Conservation (phyloP, 1,284 basidiomycete genomes). For the Austropuccinia psidii region DNA sequence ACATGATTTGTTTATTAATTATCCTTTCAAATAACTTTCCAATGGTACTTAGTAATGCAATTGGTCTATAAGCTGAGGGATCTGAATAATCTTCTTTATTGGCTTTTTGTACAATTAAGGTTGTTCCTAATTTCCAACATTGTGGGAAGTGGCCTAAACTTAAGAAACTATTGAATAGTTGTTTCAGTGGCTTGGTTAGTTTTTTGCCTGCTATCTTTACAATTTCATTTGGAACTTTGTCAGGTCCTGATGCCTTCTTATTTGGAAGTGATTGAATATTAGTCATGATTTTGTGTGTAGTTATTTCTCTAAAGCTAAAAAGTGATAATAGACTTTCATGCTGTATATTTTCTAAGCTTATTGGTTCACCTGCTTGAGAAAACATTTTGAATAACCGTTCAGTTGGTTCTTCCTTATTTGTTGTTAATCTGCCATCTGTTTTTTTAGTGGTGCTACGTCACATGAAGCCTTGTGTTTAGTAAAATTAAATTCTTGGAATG, state of each 20-base stretch:
- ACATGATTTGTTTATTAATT: not conserved
- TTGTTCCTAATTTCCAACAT: not conserved
- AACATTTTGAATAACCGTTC: not conserved
- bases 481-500: not conserved
- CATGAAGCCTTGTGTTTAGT: not conserved
- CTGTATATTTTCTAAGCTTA: not conserved
- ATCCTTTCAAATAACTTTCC: constrained; percentile 15
- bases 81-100: not conserved
- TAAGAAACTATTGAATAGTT: not conserved
- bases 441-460: not conserved
- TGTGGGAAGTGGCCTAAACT: not conserved
- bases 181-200: no score
- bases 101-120: not conserved
- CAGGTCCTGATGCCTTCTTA: not conserved
- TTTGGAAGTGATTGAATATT: not conserved
- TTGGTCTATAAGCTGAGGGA: constrained; percentile 16
- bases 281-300: not conserved
- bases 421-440: not conserved
- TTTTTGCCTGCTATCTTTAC: no score
- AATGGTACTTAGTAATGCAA: not conserved
- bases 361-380: not conserved
- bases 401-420: not conserved
- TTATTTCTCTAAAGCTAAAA: not conserved
- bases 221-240: not conserved
- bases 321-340: not conserved